phyloP scores from a whole-genome alignment of 179 eudicot genomes.

The Monotropa hypopitys region DNA sequence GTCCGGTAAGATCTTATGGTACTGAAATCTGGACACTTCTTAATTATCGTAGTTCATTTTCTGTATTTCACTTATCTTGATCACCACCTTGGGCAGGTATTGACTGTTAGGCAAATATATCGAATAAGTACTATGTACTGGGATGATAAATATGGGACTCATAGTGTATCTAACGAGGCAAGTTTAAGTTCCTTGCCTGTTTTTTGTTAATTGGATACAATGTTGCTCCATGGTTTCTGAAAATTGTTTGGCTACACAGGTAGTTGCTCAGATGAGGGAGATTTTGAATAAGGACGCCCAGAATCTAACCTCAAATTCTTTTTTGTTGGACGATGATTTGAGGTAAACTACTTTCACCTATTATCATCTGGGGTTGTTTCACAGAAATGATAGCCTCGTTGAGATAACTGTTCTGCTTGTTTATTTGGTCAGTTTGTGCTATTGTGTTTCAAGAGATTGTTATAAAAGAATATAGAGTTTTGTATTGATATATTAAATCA shows the following conservation, averaged over 20 bases:
- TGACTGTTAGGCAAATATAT: slow-evolving; percentile 93
- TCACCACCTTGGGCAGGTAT: slow-evolving; percentile 37
- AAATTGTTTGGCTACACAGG: slow-evolving; percentile 39
- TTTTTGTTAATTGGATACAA: background rate
- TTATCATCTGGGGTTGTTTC: background rate
- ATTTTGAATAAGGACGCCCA: slow-evolving; percentile 82
- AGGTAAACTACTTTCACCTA: slow-evolving; percentile 30
- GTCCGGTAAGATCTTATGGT: slow-evolving; percentile 55
- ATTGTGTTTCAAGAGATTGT: background rate
- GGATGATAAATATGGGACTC: slow-evolving; percentile 99
- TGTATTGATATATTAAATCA: too few relatives aligned
- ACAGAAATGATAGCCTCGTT: background rate
- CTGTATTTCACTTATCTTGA: background rate
- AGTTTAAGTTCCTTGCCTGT: slow-evolving; percentile 16
- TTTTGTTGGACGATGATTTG: slow-evolving; percentile 91
- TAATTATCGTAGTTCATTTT: background rate
- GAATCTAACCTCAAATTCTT: slow-evolving; percentile 85
- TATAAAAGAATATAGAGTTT: too few relatives aligned
- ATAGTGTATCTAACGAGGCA: slow-evolving; percentile 96
- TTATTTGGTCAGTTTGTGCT: background rate
- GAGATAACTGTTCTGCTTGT: background rate
- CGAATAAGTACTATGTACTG: slow-evolving; percentile 99
- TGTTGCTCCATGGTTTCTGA: background rate
- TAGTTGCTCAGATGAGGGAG: slow-evolving; percentile 95
- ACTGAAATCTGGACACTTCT: background rate